Conservation (phyloP, 108 stramenopile genomes). For the Fistulifera solaris region DNA sequence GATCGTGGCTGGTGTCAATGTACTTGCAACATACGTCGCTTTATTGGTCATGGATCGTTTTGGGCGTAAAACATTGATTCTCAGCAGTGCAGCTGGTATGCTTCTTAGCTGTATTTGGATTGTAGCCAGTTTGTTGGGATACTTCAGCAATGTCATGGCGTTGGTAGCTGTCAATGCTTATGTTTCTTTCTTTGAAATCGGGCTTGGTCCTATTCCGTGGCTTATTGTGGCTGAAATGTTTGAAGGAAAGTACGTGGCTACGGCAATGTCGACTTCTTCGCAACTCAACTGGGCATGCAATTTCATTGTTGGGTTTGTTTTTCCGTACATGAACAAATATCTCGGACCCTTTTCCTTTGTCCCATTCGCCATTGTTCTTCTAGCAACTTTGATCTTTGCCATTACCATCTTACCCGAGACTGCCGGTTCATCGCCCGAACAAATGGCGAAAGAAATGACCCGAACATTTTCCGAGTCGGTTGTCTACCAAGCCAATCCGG, state of each 20-base stretch:
- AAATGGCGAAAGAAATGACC: constrained; percentile 56
- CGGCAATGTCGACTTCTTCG: constrained; percentile 67
- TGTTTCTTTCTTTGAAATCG: constrained; percentile 93
- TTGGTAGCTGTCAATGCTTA: constrained; percentile 78
- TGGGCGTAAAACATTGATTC: constrained; percentile 78
- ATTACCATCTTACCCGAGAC: constrained; percentile 73
- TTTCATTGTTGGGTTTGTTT: constrained; percentile 74
- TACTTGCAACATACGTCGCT: constrained; percentile 88
- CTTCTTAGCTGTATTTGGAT: constrained; percentile 64
- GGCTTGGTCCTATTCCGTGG: constrained; percentile 95
- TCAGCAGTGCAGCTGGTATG: constrained; percentile 82
- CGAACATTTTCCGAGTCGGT: constrained; percentile 4
- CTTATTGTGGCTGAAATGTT: constrained; percentile 80
- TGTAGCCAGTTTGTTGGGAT: constrained; percentile 46
- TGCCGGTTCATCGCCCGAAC: constrained; percentile 67
- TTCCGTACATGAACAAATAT: constrained; percentile 75
- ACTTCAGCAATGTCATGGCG: constrained; percentile 47
- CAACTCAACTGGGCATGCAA: constrained; percentile 89
- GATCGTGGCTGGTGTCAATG: constrained; percentile 88
- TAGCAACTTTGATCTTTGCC: constrained; percentile 47
- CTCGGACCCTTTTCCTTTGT: constrained; percentile 71
- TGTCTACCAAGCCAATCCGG: constrained; percentile 56
- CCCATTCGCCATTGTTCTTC: constrained; percentile 73
- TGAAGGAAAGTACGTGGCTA: constrained; percentile 79
- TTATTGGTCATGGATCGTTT: constrained; percentile 86